Base-by-base conservation (phyloP, 306 rosid species). In the Mimosa bimucronata region DNA sequence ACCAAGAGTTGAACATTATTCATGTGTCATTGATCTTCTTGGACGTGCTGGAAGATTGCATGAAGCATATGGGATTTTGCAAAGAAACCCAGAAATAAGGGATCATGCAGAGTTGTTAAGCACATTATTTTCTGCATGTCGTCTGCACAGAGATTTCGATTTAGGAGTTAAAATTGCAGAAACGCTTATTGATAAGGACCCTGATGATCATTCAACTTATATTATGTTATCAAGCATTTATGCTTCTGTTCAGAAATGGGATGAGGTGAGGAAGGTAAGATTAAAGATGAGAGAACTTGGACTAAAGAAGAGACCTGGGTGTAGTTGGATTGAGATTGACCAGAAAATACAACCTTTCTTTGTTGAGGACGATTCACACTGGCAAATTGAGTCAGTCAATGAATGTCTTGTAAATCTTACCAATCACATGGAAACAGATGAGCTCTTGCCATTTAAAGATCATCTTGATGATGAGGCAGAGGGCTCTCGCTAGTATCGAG, bases 261-360 rank as follows among this genome's bases (percentile, higher is more conserved):
- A 87, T 65, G 97, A 89, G 75, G 78, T 88, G 71, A 79, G 91
- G 76, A 82, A 79, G 66, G 88, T 91, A 78, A 86, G 94, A 85
- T 86, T 79, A 64, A 90, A 88, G 83, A 88, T 90, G 91, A 93
- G 88, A 66, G 92, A 88, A 61, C 80, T 91, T 57, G 91, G 97
- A 71, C 82, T 91, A 77, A 90, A 81, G 86, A 94, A 94, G 83
- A 90, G 73, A 48, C 94, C 95, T 11, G 95, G 97, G 45, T 94
- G 92, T 82, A 91, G 98, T 75, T 94, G 97, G 97, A 90, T 89
- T 64, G 97, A 91, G 87, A 85, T 89, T 83, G 80, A 90, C 84
- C 77, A 85, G 67, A 88, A 74, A 78, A 90, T 90, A 62, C 88
- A 83, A 7, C 83, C 91, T 42, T 94, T 94, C 76, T 91, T 91